These are phyloP conservation scores for Incumbomyces delicatus DNA, from an alignment of 2,329 filamentous ascomycete genomes.

Conservation along the genomic window DNA sequence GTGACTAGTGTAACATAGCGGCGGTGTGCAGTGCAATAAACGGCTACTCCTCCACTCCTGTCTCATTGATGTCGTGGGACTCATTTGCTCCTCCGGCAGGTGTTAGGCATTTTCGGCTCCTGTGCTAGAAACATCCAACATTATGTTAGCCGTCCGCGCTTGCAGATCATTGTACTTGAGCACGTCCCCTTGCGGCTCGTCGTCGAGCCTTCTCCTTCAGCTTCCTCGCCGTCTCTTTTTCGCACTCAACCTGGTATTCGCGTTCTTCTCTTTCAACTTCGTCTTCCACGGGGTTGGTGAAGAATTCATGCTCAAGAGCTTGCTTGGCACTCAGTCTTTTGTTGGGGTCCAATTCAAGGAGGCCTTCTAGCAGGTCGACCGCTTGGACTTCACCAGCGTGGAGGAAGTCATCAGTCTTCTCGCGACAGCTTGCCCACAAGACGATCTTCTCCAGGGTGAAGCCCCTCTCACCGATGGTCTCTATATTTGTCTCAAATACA, in stretches of 20 bases:
- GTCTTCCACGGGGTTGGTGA: constrained; percentile 28
- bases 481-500: constrained; percentile 85
- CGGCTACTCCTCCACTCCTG: no score
- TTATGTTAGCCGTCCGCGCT: no score
- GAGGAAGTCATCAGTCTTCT: constrained; percentile 44
- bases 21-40: no score
- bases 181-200: background rate
- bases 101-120: no score
- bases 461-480: constrained; percentile 75
- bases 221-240: background rate
- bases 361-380: constrained; percentile 31
- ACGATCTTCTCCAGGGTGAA: constrained; percentile 90
- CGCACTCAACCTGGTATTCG: background rate
- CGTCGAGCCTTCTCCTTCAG: constrained; percentile 3
- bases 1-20: no score
- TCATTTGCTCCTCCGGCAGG: no score
- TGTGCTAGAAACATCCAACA: no score
- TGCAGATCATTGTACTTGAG: no score
- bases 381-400: constrained; percentile 38
- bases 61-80: no score
- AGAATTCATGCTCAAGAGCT: constrained; percentile 37
- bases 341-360: constrained; percentile 36
- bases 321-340: constrained; percentile 35
- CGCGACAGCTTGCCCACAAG: constrained; percentile 81
- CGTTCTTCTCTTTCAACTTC: constrained; percentile 19